These are phyloP conservation scores for Xylaria multiplex DNA, from an alignment of 2,329 filamentous ascomycete genomes.

Conservation along the genomic window DNA sequence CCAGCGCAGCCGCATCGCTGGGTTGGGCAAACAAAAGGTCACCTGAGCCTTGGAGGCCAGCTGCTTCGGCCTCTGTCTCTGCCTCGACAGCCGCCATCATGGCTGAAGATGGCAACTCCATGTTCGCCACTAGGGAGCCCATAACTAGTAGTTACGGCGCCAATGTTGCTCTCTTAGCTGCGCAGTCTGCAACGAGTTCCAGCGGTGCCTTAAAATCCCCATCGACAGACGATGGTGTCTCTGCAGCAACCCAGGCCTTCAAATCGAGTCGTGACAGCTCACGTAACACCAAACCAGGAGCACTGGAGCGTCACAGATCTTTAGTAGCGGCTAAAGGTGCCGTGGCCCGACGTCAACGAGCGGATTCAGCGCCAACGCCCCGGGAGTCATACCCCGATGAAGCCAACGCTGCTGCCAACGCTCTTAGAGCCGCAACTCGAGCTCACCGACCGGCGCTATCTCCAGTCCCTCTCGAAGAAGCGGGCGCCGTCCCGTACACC, in stretches of 20 bases:
- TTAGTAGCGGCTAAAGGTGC: slow-evolving; percentile 80
- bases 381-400: slow-evolving; percentile 64
- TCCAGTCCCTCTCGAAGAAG: slow-evolving; percentile 63
- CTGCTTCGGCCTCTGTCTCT: slow-evolving; percentile 65
- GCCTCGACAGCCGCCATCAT: slow-evolving; percentile 54
- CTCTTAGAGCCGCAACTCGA: slow-evolving; percentile 76
- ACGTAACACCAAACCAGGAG: slow-evolving; percentile 56
- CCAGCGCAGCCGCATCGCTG: slow-evolving; percentile 77
- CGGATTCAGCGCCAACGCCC: slow-evolving; percentile 68
- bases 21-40: slow-evolving; percentile 77
- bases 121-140: slow-evolving; percentile 64
- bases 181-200: slow-evolving; percentile 60
- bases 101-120: slow-evolving; percentile 21
- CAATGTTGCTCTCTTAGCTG: slow-evolving; percentile 78
- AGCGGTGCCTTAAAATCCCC: slow-evolving; percentile 63
- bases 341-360: slow-evolving; percentile 71
- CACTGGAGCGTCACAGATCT: slow-evolving; percentile 69
- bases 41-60: slow-evolving; percentile 73
- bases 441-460: slow-evolving; percentile 66
- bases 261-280: slow-evolving; percentile 57
- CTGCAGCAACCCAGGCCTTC: slow-evolving; percentile 76
- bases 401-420: slow-evolving; percentile 70
- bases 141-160: slow-evolving; percentile 72
- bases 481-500: slow-evolving; percentile 73
- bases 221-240: slow-evolving; percentile 64